phyloP scores from a whole-genome alignment of 2,329 filamentous ascomycete species.

The Dothiorella sarmentorum region DNA sequence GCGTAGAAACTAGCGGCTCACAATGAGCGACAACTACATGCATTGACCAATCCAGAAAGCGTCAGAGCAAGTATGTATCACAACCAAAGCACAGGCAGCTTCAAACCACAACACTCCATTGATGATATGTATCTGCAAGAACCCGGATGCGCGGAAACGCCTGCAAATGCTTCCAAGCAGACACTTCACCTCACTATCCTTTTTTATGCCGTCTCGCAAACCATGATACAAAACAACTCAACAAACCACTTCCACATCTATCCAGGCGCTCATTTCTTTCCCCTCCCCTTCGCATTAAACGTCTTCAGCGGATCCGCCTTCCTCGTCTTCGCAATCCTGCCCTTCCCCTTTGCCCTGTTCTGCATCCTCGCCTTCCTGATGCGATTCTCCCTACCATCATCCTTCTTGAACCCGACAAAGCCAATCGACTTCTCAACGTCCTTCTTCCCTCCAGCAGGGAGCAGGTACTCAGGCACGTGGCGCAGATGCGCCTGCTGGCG shows the following conservation, averaged over 20 bases:
- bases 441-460: conserved; percentile 71
- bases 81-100: no score
- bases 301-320: conserved; percentile 84
- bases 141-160: background rate
- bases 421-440: conserved; percentile 65
- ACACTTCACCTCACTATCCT: background rate
- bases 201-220: background rate
- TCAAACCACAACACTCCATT: no score
- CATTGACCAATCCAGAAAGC: no score
- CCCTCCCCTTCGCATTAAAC: conserved; percentile 58
- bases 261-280: conserved; percentile 29
- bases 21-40: no score
- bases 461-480: conserved; percentile 89
- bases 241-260: background rate
- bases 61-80: no score
- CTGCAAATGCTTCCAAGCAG: background rate
- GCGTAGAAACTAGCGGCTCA: no score
- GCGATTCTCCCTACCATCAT: conserved; percentile 39
- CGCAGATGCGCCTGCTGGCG: conserved; percentile 85
- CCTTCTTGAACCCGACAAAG: conserved; percentile 65
- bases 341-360: conserved; percentile 45
- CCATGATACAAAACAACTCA: background rate
- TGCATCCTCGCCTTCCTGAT: conserved; percentile 43
- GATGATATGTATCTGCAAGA: no score
- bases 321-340: conserved; percentile 46